Percentiles rank a stretch among this genome's conserved stretches.
Conservation (phyloP, 768 basidiomycete genomes). For the Boletus rubroflammeus region DNA sequence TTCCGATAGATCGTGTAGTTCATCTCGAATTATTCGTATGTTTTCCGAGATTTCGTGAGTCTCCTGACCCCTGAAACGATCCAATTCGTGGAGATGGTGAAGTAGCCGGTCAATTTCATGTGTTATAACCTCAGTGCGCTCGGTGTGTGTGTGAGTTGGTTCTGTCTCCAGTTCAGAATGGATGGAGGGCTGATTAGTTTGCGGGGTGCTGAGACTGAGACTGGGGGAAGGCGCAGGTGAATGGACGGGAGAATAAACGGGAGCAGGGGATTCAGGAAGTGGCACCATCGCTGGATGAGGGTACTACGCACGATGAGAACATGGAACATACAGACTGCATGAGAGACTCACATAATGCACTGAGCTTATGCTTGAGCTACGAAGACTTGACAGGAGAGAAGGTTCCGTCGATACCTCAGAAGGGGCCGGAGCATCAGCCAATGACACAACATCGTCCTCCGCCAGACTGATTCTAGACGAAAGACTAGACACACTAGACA, state of each 20-base stretch:
- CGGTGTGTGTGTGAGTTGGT: conserved; percentile 36
- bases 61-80: conserved; percentile 60
- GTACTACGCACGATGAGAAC: conserved; percentile 20
- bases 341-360: conserved; percentile 35
- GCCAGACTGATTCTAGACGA: conserved; percentile 37
- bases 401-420: conserved; percentile 52
- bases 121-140: conserved; percentile 41
- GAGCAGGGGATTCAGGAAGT: conserved; percentile 26
- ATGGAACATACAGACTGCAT: not conserved
- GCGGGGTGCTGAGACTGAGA: conserved; percentile 50
- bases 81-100: conserved; percentile 58
- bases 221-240: conserved; percentile 43
- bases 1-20: conserved; percentile 60
- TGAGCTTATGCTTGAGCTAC: conserved; percentile 18
- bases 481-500: conserved; percentile 42
- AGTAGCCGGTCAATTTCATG: conserved; percentile 51
- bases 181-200: conserved; percentile 47
- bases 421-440: conserved; percentile 15
- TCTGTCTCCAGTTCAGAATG: conserved; percentile 44
- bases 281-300: conserved; percentile 33
- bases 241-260: conserved; percentile 28
- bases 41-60: conserved; percentile 61
- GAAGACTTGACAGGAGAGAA: conserved; percentile 50
- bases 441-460: conserved; percentile 28
- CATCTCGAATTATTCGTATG: conserved; percentile 65